A percentile compares a stretch with the other conserved stretches of the same genome.
phyloP scores from a whole-genome alignment of 768 basidiomycete species.

The Hemileccinum impolitum region DNA sequence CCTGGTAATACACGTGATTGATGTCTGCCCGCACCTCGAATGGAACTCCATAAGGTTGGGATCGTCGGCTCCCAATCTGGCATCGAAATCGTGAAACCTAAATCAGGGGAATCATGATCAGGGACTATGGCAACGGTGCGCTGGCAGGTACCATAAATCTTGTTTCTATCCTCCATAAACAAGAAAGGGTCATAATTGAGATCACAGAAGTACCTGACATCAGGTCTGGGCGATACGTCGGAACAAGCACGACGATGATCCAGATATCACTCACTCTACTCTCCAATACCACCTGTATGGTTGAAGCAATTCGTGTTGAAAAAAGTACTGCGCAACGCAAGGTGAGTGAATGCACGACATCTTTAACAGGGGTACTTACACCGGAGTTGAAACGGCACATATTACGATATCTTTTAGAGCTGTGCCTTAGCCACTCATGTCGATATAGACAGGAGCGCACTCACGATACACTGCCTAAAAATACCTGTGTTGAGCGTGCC shows the following conservation, averaged over 20 bases:
- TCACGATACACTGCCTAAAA: conserved; percentile 43
- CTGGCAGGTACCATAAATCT: conserved; percentile 43
- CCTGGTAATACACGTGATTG: conserved; percentile 21
- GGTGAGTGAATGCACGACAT: conserved; percentile 1
- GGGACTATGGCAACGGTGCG: background rate
- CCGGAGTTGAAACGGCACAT: conserved; percentile 79
- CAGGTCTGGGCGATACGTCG: conserved; percentile 34
- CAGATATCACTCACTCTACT: conserved; percentile 41
- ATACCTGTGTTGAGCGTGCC: conserved; percentile 3
- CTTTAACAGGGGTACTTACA: conserved; percentile 32
- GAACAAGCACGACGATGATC: background rate
- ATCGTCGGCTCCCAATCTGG: conserved; percentile 66
- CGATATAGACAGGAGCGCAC: conserved; percentile 11
- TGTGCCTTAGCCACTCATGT: background rate
- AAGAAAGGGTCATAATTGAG: conserved; percentile 50
- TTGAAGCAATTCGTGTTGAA: conserved; percentile 48
- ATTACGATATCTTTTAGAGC: conserved; percentile 52
- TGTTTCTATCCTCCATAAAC: conserved; percentile 51
- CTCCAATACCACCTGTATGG: conserved; percentile 62
- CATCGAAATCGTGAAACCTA: conserved; percentile 62
- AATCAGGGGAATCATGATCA: background rate
- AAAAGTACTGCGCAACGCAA: conserved; percentile 45
- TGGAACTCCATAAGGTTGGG: conserved; percentile 56
- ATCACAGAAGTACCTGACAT: conserved; percentile 54
- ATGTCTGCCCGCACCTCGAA: conserved; percentile 41